These are phyloP conservation scores for Solanum chilense DNA, from an alignment of 257 asterid genomes.

Conservation along the genomic window DNA sequence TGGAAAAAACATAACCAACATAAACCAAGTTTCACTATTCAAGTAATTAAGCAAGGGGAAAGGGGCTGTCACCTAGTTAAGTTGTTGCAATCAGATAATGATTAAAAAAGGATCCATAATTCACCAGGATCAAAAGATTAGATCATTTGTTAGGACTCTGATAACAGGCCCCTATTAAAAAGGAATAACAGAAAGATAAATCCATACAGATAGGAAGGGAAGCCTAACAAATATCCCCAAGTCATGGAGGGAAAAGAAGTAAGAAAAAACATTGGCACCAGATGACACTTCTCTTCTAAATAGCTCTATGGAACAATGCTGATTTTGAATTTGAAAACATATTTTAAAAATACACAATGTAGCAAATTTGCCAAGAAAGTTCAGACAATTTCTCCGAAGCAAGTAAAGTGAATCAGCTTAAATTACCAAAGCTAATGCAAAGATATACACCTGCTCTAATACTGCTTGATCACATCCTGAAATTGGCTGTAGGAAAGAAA, in stretches of 20 bases:
- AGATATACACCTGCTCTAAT: neutral
- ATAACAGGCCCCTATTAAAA: neutral
- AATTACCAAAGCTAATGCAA: neutral
- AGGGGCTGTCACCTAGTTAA: neutral
- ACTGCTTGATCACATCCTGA: neutral
- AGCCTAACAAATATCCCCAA: neutral
- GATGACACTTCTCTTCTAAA: neutral
- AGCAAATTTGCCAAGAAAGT: neutral
- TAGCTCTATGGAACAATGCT: neutral
- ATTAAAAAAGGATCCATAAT: neutral
- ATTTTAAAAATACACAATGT: neutral
- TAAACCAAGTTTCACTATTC: neutral
- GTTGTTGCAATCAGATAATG: neutral
- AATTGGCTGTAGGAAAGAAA: neutral
- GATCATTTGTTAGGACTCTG: neutral
- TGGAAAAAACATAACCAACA: neutral
- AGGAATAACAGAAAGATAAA: neutral
- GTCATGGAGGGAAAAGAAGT: neutral
- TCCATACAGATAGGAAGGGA: neutral
- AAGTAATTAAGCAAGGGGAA: neutral
- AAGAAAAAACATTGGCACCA: neutral
- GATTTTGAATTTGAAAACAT: neutral
- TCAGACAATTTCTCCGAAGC: neutral
- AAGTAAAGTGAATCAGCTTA: neutral
- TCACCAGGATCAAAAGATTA: neutral